phyloP scores from a whole-genome alignment of 306 rosid genomes.

The Cyamopsis tetragonoloba region DNA sequence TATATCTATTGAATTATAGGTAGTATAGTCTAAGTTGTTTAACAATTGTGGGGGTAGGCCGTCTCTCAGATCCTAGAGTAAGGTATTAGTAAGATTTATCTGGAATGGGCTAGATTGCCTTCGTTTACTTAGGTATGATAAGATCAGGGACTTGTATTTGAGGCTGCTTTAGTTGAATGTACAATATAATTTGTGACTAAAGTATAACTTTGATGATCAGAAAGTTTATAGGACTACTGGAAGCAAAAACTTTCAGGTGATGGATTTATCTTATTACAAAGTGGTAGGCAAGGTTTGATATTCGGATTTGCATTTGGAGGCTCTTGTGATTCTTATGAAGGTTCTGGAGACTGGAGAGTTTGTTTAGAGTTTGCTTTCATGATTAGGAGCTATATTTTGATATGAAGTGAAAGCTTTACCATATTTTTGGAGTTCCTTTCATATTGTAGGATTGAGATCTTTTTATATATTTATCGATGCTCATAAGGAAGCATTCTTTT shows the following conservation, averaged over 20 bases:
- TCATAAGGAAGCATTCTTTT: background rate
- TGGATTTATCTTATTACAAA: constrained; percentile 32
- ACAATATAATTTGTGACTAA: constrained; percentile 22
- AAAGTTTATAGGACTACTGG: constrained; percentile 37
- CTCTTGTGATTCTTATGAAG: constrained; percentile 33
- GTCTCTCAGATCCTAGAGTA: constrained; percentile 28
- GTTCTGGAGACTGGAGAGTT: constrained; percentile 35
- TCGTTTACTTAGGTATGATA: constrained; percentile 37
- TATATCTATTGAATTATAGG: constrained; percentile 17
- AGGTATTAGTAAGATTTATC: constrained; percentile 33
- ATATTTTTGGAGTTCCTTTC: constrained; percentile 21
- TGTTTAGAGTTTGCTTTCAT: constrained; percentile 1
- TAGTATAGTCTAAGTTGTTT: constrained; percentile 32
- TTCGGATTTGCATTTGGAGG: constrained; percentile 32
- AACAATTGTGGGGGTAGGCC: constrained; percentile 37
- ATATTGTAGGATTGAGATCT: constrained; percentile 15
- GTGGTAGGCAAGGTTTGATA: constrained; percentile 35
- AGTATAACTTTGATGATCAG: constrained; percentile 25
- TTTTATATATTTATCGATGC: constrained; percentile 23
- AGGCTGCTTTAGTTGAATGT: constrained; percentile 38
- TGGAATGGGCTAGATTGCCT: constrained; percentile 35
- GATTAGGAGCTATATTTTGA: constrained; percentile 33
- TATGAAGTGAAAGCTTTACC: constrained; percentile 17
- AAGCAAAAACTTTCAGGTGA: constrained; percentile 32
- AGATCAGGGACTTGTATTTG: constrained; percentile 39